These are phyloP conservation scores for Pseudogymnoascus sp. DNA, from an alignment of 2,329 filamentous ascomycete genomes.

Conservation along the genomic window DNA sequence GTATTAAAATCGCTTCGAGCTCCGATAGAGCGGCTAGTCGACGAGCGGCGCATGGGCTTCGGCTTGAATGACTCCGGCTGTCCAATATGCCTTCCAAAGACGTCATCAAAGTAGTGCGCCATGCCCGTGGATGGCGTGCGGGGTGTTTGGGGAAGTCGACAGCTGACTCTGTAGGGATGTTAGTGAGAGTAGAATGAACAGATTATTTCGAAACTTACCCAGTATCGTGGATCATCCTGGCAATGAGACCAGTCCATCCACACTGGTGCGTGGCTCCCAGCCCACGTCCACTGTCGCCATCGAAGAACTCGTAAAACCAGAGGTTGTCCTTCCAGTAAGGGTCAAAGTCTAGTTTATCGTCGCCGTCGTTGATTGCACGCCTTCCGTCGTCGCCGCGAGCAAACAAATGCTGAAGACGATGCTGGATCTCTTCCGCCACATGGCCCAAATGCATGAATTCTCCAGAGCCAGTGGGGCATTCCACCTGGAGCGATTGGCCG, in stretches of 20 bases:
- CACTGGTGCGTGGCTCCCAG: conserved; percentile 91
- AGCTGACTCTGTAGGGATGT: conserved; percentile 60
- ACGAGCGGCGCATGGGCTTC: conserved; percentile 60
- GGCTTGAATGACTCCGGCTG: conserved; percentile 34
- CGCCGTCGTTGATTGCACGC: conserved; percentile 79
- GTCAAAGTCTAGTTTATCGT: conserved; percentile 82
- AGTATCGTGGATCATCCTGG: conserved; percentile 95
- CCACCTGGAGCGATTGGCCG: conserved; percentile 77
- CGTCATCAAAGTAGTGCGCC: conserved; percentile 91
- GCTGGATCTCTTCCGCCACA: conserved; percentile 90
- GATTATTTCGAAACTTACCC: conserved; percentile 52
- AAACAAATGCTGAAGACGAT: conserved; percentile 88
- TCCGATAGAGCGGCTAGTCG: conserved; percentile 76
- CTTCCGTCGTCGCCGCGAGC: conserved; percentile 75
- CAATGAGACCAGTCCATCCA: conserved; percentile 92
- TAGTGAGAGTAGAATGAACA: conserved; percentile 29
- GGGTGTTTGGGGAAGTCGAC: conserved; percentile 86
- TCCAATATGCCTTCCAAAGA: conserved; percentile 54
- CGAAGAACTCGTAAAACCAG: conserved; percentile 98
- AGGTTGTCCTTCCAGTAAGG: conserved; percentile 87
- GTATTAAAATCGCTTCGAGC: conserved; percentile 70
- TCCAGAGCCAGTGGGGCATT: conserved; percentile 88
- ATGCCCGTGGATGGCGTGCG: conserved; percentile 78
- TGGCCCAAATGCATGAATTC: conserved; percentile 94
- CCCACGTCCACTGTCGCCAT: conserved; percentile 82